A percentile compares a stretch with the other conserved stretches of the same genome.
phyloP scores from a whole-genome alignment of 371 early-diverging fungal species.

The Actinomucor elegans region DNA sequence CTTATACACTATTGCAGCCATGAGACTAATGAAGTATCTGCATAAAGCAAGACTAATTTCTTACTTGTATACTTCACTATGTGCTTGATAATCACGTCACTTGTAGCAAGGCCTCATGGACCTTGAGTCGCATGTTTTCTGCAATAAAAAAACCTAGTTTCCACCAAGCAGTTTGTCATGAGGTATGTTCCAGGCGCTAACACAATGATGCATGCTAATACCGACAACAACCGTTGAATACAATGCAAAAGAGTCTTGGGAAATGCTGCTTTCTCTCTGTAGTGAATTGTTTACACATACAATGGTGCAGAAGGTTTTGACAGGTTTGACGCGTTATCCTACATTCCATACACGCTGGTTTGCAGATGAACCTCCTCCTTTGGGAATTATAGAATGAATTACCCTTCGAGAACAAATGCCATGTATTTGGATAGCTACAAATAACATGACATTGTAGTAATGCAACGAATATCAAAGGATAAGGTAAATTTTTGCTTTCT shows the following conservation, averaged over 20 bases:
- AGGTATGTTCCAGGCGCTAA: constrained; percentile 41
- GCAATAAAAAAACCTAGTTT: constrained; percentile 23
- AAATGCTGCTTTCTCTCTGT: no score
- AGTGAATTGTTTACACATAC: no score
- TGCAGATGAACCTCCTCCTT: no score
- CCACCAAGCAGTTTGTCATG: constrained; percentile 29
- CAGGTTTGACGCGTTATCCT: no score
- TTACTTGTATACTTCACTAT: constrained; percentile 37
- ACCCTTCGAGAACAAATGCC: no score
- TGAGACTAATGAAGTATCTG: constrained; percentile 60
- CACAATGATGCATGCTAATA: constrained; percentile 19
- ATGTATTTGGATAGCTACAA: no score
- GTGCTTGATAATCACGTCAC: constrained; percentile 32
- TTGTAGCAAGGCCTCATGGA: constrained; percentile 12
- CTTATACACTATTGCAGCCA: constrained; percentile 31
- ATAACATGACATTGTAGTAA: no score
- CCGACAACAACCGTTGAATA: constrained; percentile 15
- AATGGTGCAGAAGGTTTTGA: no score
- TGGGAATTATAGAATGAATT: no score
- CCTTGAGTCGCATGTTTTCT: constrained; percentile 38
- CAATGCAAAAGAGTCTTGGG: constrained; percentile 20
- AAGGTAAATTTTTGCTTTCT: no score
- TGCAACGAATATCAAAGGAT: no score
- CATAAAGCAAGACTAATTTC: constrained; percentile 33
- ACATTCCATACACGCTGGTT: no score